phyloP scores from a whole-genome alignment of 2,329 filamentous ascomycete species.

The Venturia oleaginea region DNA sequence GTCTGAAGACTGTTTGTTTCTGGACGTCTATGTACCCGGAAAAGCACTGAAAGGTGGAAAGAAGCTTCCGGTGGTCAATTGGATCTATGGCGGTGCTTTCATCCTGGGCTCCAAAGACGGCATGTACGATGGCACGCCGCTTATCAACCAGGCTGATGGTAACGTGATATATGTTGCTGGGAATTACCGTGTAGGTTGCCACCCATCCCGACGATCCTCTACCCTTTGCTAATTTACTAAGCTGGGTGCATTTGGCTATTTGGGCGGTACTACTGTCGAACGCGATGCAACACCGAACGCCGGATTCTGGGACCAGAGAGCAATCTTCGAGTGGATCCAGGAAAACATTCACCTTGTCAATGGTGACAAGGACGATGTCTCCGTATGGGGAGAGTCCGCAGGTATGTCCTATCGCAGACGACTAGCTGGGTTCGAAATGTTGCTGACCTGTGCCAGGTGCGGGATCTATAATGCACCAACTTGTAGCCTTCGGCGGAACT shows the following conservation, averaged over 20 bases:
- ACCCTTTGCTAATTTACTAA: background rate
- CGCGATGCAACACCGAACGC: conserved; percentile 36
- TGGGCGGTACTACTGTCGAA: conserved; percentile 39
- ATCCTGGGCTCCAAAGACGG: conserved; percentile 11
- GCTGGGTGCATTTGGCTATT: conserved; percentile 34
- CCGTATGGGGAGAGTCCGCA: conserved; percentile 43
- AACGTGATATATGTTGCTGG: conserved; percentile 38
- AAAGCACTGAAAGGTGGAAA: conserved; percentile 22
- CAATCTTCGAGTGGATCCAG: conserved; percentile 41
- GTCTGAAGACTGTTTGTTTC: conserved; percentile 40
- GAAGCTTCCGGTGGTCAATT: conserved; percentile 9
- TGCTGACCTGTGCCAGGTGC: conserved; percentile 24
- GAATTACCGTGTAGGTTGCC: conserved; percentile 35
- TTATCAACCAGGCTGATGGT: conserved; percentile 21
- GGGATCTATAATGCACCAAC: conserved; percentile 41
- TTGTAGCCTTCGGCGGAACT: conserved; percentile 37
- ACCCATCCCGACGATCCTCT: background rate
- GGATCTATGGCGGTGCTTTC: conserved; percentile 11
- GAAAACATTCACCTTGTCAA: conserved; percentile 38
- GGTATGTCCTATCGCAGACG: conserved; percentile 42
- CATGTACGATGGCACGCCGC: conserved; percentile 6
- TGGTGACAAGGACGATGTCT: conserved; percentile 39
- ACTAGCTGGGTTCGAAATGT: conserved; percentile 18
- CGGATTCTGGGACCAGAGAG: conserved; percentile 30
- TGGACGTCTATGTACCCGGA: conserved; percentile 41